These are phyloP conservation scores for Thraustotheca clavata DNA, from an alignment of 352 stramenopile species.

Conservation along the genomic window DNA sequence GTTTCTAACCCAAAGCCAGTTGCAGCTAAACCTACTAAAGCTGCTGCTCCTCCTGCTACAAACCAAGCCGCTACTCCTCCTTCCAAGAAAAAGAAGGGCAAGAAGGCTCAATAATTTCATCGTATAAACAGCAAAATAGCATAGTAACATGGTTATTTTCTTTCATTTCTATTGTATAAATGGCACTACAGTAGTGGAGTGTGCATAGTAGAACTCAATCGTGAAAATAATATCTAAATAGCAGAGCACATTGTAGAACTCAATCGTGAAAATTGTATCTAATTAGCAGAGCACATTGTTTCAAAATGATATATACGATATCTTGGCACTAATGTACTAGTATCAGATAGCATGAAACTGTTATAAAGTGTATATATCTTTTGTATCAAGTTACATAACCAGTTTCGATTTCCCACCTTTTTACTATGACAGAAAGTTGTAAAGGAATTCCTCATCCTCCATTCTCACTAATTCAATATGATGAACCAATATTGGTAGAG, in stretches of 20 bases:
- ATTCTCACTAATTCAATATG: conserved; percentile 14
- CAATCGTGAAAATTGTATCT: too few relatives aligned
- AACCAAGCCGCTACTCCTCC: background rate
- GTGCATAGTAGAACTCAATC: too few relatives aligned
- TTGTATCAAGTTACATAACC: background rate
- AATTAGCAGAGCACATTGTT: too few relatives aligned
- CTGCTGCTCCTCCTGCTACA: background rate
- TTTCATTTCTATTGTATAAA: background rate
- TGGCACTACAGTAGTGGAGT: too few relatives aligned
- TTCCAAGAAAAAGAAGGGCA: conserved; percentile 21
- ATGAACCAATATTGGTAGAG: conserved; percentile 9
- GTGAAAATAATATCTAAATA: too few relatives aligned
- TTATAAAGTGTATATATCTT: too few relatives aligned
- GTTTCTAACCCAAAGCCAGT: background rate
- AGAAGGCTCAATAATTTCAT: conserved; percentile 1
- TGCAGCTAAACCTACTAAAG: background rate
- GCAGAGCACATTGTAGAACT: too few relatives aligned
- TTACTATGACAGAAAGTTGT: background rate
- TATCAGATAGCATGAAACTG: too few relatives aligned
- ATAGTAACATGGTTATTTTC: background rate
- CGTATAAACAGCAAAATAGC: too few relatives aligned
- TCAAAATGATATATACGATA: too few relatives aligned
- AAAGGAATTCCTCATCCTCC: background rate
- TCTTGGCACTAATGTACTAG: too few relatives aligned
- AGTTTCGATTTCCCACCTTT: background rate